Conservation (phyloP, 257 asterid species). For the Ilex aquifolium region DNA sequence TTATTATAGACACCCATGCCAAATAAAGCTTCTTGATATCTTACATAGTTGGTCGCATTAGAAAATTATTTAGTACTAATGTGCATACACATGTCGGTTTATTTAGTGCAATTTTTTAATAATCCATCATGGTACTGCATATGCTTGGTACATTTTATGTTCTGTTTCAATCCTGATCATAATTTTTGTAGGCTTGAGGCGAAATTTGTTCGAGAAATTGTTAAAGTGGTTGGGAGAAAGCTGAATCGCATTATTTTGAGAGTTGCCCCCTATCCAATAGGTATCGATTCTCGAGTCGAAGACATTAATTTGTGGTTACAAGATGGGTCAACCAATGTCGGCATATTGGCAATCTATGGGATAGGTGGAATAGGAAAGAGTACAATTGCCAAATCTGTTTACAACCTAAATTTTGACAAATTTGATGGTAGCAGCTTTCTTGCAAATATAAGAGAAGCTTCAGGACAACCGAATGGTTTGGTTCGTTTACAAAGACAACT, state of each 20-base stretch:
- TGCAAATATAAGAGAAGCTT: slow-evolving; percentile 15
- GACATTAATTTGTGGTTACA: slow-evolving; percentile 11
- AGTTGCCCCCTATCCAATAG: background rate
- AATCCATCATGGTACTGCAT: no score
- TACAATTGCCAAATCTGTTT: slow-evolving; percentile 23
- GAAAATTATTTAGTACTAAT: no score
- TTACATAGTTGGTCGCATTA: no score
- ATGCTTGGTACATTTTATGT: background rate
- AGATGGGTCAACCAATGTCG: slow-evolving; percentile 4
- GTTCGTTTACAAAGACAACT: slow-evolving; percentile 12
- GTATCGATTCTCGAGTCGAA: background rate
- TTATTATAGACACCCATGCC: no score
- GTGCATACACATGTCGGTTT: no score
- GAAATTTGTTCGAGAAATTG: background rate
- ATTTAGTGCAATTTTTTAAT: no score
- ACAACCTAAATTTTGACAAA: slow-evolving; percentile 13
- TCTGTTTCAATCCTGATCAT: background rate
- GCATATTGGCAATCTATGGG: slow-evolving; percentile 9
- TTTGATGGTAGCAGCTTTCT: slow-evolving; percentile 19
- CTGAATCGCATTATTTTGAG: background rate
- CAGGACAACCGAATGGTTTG: slow-evolving; percentile 13
- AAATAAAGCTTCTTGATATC: no score
- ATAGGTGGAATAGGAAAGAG: slow-evolving; percentile 23
- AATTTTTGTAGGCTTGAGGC: background rate
- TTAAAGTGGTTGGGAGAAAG: background rate